Conservation (phyloP, 768 basidiomycete species). For the Kwoniella shandongensis region DNA sequence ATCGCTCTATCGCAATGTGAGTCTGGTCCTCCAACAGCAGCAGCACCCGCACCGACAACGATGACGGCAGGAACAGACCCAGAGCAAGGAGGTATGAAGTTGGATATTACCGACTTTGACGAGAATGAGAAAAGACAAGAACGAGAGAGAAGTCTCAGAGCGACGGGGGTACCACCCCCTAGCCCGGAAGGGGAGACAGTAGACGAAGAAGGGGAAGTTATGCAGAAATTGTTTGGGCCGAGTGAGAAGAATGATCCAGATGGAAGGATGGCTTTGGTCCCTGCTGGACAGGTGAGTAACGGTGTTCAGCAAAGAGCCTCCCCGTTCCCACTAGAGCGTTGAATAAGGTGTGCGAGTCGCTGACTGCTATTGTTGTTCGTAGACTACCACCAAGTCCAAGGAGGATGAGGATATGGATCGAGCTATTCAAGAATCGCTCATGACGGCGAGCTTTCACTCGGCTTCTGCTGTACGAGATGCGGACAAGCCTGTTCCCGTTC, state of each 20-base stretch:
- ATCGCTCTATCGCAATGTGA: constrained; percentile 24
- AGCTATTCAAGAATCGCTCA: constrained; percentile 49
- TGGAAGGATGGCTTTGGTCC: constrained; percentile 34
- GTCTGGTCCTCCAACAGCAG: neutral
- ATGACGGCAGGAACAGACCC: no score
- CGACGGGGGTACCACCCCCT: constrained; percentile 39
- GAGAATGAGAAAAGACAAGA: constrained; percentile 17
- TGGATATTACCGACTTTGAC: neutral
- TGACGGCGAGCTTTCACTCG: constrained; percentile 49
- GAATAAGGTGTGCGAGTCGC: neutral
- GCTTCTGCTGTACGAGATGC: constrained; percentile 28
- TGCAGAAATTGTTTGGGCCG: constrained; percentile 35
- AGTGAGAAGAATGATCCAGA: constrained; percentile 40
- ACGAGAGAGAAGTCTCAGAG: constrained; percentile 38
- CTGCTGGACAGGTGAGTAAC: constrained; percentile 22
- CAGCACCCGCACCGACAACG: no score
- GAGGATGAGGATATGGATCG: constrained; percentile 45
- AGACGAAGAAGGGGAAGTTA: constrained; percentile 15
- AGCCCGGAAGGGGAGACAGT: constrained; percentile 21
- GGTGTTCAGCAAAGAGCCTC: neutral
- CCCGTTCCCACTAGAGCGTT: neutral
- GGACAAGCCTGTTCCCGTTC: constrained; percentile 22
- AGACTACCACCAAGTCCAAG: constrained; percentile 14
- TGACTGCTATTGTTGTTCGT: no score
- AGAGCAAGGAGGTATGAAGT: no score